Base-by-base conservation (phyloP, 2,329 filamentous ascomycete genomes). In the Arthroderma sp. region DNA sequence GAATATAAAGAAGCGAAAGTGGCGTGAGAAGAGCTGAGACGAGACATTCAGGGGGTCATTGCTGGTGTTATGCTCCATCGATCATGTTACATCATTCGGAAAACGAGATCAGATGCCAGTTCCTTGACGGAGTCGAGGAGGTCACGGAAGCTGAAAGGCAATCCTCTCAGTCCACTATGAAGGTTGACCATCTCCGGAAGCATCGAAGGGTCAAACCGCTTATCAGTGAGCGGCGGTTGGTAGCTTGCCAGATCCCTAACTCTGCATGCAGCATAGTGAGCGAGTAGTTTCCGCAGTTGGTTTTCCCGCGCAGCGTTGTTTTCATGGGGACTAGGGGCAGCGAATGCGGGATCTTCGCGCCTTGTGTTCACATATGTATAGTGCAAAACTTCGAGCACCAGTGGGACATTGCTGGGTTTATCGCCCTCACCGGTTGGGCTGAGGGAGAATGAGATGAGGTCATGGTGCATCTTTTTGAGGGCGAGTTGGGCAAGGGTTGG, bases 31-130 rank as follows among this genome's bases (percentile, higher is more conserved):
- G 29, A 42, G 30, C 27, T 42, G 30, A 30, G 29, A 34, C 27
- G 4, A 4, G 15, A 31, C 27, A 11, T 33, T 10, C 27, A n/a
- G 4, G 9, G 15, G 4, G 15, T 4, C 6, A 6, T 29, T 8
- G 11, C 32, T 9, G 32, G 8, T 34, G 11, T 34, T 9, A 34
- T 9, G 11, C 8, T 34, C 32, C 32, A 34, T 9, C 32, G 8
- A 9, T 11, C 32, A 9, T 5, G 11, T 57, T 50, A 60, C 61
- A 65, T 65, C 61, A 65, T 60, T 28, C 62, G 59, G 48, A 63
- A 66, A 29, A 66, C 60, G 51, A 66, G 53, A 53, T 66, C 63
- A 31, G 62, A 65, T 22, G 62, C 64, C 53, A 66, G 51, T 50
- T 66, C 64, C 1, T 62, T 59, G 31, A 58, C 60, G 37, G 52